Percentiles rank a stretch among this genome's conserved stretches.
These are phyloP conservation scores for Lasiodiplodia theobromae DNA, from an alignment of 2,329 filamentous ascomycete species.

Conservation along the genomic window DNA sequence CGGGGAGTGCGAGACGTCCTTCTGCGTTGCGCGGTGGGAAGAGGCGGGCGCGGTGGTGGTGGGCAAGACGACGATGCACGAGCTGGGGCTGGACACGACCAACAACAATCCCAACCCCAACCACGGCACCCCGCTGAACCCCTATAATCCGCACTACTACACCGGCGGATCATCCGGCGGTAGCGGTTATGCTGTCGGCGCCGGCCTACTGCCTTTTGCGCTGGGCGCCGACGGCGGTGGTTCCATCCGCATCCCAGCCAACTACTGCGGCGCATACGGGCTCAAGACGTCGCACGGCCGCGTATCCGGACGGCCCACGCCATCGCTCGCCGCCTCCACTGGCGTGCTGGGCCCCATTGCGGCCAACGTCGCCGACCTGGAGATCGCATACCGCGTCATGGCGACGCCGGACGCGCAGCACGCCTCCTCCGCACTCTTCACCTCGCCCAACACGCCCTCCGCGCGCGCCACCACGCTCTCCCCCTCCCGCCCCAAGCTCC, in stretches of 20 bases:
- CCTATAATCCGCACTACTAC: slow-evolving; percentile 78
- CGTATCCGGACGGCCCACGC: slow-evolving; percentile 65
- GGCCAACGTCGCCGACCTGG: slow-evolving; percentile 77
- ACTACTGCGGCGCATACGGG: slow-evolving; percentile 82
- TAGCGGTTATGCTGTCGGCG: slow-evolving; percentile 72
- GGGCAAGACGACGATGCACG: slow-evolving; percentile 82
- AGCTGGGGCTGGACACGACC: slow-evolving; percentile 70
- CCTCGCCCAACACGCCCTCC: slow-evolving; percentile 53
- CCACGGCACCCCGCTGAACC: slow-evolving; percentile 79
- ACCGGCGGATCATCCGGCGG: slow-evolving; percentile 83
- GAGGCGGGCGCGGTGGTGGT: slow-evolving; percentile 78
- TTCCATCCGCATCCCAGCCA: slow-evolving; percentile 74
- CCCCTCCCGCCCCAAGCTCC: slow-evolving; percentile 59
- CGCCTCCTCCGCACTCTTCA: slow-evolving; percentile 68
- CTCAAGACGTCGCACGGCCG: slow-evolving; percentile 81
- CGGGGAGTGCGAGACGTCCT: slow-evolving; percentile 60
- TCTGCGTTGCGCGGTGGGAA: slow-evolving; percentile 74
- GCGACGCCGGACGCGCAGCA: slow-evolving; percentile 72
- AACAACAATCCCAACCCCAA: slow-evolving; percentile 74
- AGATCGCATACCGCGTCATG: slow-evolving; percentile 82
- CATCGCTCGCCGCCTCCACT: slow-evolving; percentile 66
- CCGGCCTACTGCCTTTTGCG: slow-evolving; percentile 76
- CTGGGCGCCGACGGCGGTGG: slow-evolving; percentile 77
- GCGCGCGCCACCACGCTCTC: slow-evolving; percentile 43
- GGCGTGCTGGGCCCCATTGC: slow-evolving; percentile 79